Base-by-base conservation (phyloP, 768 basidiomycete species). In the Rickenella mellea region DNA sequence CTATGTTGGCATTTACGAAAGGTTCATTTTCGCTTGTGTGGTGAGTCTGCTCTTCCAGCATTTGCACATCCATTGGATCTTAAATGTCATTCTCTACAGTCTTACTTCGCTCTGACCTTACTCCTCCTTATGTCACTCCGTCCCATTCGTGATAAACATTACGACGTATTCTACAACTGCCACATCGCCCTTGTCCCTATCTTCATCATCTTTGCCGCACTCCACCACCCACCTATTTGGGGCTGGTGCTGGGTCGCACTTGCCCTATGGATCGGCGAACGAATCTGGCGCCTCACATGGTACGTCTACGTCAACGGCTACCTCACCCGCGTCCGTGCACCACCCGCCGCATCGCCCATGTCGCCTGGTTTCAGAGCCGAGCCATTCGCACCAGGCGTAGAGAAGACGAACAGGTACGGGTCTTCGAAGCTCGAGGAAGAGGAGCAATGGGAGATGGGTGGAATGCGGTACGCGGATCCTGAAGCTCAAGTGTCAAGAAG, bases 241-340 rank as follows among this genome's bases (percentile, higher is more conserved):
- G 75, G 70, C 65, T 87, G 82, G 81, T 80, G 81, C 47, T 79
- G 76, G 63, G 64, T 62, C 11, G 73, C 84, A 0, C 66, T 80
- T 11, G 64, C 54, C 1, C 50, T 84, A 17, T 88, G 85, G 86
- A 54, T 59, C 1, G 69, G 66, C 9, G 84, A 87, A 54, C 70
- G 85, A 9, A 36, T 66, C 6, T 77, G 69, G 63, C 71, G 86
- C 3, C 62, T 62, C 30, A 56, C 65, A 2, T 67, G 75, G 56
- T 78, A 77, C 63, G 51, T 80, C 19, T 71, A 72, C 48, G 62
- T 71, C 41, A 88, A 88, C 50, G 74, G 74, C 11, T 64, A 71
- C 49, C 53, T 75, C 25, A 65, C 68, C 14, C 39, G 55, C 38
- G 29, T 44, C 40, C 12, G 25, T 48, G 7, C 48, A 29, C 28